phyloP scores from a whole-genome alignment of 331 rosid species.

The Erythrophleum ivorense region DNA sequence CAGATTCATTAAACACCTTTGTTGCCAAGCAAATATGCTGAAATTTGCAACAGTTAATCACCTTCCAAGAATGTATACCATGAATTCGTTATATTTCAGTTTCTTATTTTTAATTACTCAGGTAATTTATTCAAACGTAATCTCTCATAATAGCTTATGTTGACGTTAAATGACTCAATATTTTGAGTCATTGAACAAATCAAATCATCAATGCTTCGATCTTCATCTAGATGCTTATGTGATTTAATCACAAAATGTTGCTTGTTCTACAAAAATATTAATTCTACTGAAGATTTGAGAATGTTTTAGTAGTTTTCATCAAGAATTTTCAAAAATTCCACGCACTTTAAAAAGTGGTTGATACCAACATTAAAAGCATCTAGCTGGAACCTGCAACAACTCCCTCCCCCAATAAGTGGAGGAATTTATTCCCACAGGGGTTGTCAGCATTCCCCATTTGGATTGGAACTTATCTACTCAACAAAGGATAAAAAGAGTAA shows the following conservation, averaged over 20 bases:
- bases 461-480: constrained; percentile 8
- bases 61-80: too few species aligned
- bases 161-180: background rate
- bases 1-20: too few species aligned
- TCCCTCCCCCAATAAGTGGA: constrained; percentile 21
- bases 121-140: too few species aligned
- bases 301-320: background rate
- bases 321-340: background rate
- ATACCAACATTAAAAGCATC: constrained; percentile 23
- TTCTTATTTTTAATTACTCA: too few species aligned
- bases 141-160: too few species aligned
- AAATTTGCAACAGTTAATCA: too few species aligned
- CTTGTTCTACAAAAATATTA: too few species aligned
- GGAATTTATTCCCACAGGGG: constrained; percentile 30
- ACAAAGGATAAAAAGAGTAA: background rate
- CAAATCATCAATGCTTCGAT: background rate
- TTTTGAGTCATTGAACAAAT: background rate
- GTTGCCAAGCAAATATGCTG: too few species aligned
- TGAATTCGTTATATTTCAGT: too few species aligned
- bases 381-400: constrained; percentile 9
- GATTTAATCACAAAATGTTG: background rate
- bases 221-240: background rate
- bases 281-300: background rate
- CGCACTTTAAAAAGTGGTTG: background rate
- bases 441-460: constrained; percentile 32